These are phyloP conservation scores for Sporobolomyces roseus DNA, from an alignment of 768 basidiomycete genomes.

Conservation along the genomic window DNA sequence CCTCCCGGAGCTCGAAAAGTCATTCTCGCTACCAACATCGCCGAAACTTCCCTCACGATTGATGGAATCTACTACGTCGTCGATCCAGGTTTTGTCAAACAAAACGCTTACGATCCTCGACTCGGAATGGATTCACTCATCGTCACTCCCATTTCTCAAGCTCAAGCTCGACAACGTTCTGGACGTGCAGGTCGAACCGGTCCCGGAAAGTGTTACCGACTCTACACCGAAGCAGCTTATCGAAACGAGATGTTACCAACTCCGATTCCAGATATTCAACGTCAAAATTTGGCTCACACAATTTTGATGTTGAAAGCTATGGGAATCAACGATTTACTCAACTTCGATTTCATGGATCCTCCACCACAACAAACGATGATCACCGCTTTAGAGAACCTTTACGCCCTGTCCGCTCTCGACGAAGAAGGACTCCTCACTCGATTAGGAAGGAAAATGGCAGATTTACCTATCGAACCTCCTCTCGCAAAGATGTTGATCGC, in stretches of 20 bases:
- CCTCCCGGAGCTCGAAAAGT: conserved; percentile 98
- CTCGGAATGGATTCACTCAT: conserved; percentile 98
- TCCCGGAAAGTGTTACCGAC: conserved; percentile 94
- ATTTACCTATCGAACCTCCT: conserved; percentile 93
- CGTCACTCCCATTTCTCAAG: conserved; percentile 98
- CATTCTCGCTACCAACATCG: conserved; percentile 98
- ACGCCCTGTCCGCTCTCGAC: conserved; percentile 90
- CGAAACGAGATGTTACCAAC: conserved; percentile 98
- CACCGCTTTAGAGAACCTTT: conserved; percentile 87
- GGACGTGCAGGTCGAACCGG: conserved; percentile 97
- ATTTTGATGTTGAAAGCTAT: conserved; percentile 92
- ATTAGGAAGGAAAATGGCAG: conserved; percentile 96
- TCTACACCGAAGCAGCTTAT: conserved; percentile 97
- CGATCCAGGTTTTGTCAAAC: conserved; percentile 97
- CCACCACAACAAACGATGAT: conserved; percentile 96
- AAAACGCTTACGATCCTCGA: conserved; percentile 95
- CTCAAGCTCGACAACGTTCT: conserved; percentile 89
- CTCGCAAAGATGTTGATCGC: conserved; percentile 97
- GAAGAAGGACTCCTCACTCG: conserved; percentile 93
- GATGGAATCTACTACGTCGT: conserved; percentile 99
- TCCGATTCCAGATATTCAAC: conserved; percentile 95
- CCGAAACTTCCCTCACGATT: conserved; percentile 96
- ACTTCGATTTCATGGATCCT: conserved; percentile 99
- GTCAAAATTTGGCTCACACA: conserved; percentile 85
- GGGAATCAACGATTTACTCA: conserved; percentile 95